These are phyloP conservation scores for Kuraishia molischiana DNA, from an alignment of 805 yeast genomes.

Conservation along the genomic window DNA sequence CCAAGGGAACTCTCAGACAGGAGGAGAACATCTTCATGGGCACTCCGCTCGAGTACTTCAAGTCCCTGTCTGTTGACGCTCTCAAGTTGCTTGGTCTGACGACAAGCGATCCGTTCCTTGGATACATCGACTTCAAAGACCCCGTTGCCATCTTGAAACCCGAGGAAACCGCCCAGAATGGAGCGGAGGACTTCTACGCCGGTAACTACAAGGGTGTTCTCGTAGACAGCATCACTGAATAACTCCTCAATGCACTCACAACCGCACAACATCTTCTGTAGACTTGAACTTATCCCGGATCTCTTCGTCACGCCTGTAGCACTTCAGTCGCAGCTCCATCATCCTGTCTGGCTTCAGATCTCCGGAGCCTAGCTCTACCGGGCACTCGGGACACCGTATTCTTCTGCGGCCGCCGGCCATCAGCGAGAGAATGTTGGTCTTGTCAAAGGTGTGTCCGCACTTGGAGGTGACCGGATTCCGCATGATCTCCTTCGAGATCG, in stretches of 20 bases:
- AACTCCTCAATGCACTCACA: neutral
- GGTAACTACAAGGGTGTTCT: constrained; percentile 4
- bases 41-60: constrained; percentile 16
- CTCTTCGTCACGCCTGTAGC: constrained; percentile 18
- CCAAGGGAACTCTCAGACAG: constrained; percentile 17
- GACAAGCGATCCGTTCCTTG: constrained; percentile 11
- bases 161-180: constrained; percentile 2
- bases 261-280: neutral
- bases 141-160: constrained; percentile 8
- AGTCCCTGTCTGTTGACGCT: constrained; percentile 9
- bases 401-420: constrained; percentile 10
- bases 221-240: constrained; percentile 2
- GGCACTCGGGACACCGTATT: constrained; percentile 51
- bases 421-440: constrained; percentile 29
- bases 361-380: constrained; percentile 17
- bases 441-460: constrained; percentile 60
- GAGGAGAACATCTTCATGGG: constrained; percentile 19
- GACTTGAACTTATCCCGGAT: constrained; percentile 8
- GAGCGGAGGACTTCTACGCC: constrained; percentile 4
- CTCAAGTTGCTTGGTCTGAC: constrained; percentile 12
- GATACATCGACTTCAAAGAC: constrained; percentile 10
- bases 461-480: constrained; percentile 44
- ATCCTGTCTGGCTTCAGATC: constrained; percentile 38
- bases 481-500: constrained; percentile 46
- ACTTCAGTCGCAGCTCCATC: constrained; percentile 45